Evolutionary conservation across 768 basidiomycete species (phyloP), one percentile per base, ranked within the genome.

Genomic region (Lentinula raphanica): DNA sequence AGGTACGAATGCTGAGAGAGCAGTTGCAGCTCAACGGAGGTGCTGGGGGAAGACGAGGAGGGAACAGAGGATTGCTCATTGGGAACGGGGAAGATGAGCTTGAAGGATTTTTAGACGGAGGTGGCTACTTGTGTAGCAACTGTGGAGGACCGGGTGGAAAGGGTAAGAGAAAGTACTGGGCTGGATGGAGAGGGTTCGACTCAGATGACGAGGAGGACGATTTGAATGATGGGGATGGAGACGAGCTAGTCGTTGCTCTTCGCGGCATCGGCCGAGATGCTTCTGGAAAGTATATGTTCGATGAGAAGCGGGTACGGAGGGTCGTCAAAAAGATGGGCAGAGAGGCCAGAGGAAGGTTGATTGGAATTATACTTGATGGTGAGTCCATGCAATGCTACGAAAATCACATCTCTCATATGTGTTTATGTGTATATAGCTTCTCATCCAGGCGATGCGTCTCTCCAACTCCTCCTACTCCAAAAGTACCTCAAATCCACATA

Each of bases 401-500:
- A 1, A 48, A 38, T 12, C 54, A 19, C 44, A 49, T 19, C 5
- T 42, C 60, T 36, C 40, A 55, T 28, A 21, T 53, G 44, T 48
- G 55, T 59, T 49, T 9, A 57, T 48, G 55, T 59, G 46, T 9
- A 57, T 61, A 27, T 60, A 89, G 89, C 88, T 11, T 84, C 87
- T 70, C 76, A 91, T 61, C 92, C 93, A 0, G 90, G 91, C 31
- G 93, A 94, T 64, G 90, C 94, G 31, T 83, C 82, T 11, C 77
- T 90, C 5, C 93, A 94, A 68, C 92, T 95, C 44, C 78, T 88
- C 1, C 82, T 92, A 2, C 80, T 96, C 17, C 84, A 94, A 69
- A 92, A 92, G 69, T 94, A 96, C 63, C 80, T 82, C 35, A 84
- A 80, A 63, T 88, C 88, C 12, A 88, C 90, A 5, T 90, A 90